These are phyloP conservation scores for Ceratocystis smalleyi DNA, from an alignment of 2,329 filamentous ascomycete species.

Conservation along the genomic window DNA sequence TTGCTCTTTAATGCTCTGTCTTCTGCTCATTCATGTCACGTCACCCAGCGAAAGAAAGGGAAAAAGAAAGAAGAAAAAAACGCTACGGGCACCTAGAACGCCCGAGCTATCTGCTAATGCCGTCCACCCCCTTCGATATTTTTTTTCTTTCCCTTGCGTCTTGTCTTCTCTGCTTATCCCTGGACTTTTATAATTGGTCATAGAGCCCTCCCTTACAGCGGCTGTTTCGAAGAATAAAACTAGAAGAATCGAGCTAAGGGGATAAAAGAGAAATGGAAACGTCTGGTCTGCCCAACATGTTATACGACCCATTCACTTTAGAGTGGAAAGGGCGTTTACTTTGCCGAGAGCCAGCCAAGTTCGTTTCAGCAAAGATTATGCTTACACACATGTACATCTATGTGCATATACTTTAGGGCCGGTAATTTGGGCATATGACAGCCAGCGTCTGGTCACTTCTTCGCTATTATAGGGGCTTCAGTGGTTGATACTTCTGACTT, in stretches of 20 bases:
- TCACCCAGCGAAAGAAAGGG: background rate
- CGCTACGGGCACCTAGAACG: background rate
- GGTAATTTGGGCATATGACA: background rate
- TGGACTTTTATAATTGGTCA: background rate
- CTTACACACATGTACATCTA: background rate
- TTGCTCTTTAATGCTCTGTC: background rate
- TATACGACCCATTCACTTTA: background rate
- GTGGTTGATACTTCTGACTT: too few species aligned
- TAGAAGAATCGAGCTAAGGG: constrained; percentile 1
- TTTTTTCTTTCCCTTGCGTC: background rate
- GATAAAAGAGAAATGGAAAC: too few species aligned
- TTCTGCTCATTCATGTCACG: background rate
- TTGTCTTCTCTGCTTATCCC: background rate
- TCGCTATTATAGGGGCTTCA: too few species aligned
- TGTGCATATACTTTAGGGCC: background rate
- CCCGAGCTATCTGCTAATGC: background rate
- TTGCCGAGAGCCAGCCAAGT: background rate
- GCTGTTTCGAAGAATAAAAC: background rate
- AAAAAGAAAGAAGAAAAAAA: background rate
- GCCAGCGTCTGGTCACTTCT: too few species aligned
- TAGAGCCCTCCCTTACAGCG: background rate
- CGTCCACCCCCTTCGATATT: background rate
- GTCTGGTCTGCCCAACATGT: background rate
- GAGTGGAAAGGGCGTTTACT: background rate
- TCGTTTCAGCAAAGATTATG: too few species aligned